Conservation (phyloP, 2,329 filamentous ascomycete species). For the Diplocarpon rosae region DNA sequence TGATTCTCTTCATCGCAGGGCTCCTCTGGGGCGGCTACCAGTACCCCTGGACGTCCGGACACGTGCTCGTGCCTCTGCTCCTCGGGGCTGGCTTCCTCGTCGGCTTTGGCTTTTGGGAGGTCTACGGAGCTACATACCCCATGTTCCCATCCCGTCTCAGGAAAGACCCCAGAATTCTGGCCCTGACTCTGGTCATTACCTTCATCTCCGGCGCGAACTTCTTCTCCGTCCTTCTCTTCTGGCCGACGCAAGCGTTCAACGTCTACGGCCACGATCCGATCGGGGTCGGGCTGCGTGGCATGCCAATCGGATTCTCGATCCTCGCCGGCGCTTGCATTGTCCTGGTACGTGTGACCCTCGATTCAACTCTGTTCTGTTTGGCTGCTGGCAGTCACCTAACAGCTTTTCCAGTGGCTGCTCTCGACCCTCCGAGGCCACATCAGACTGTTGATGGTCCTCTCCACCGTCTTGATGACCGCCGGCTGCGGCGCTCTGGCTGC, state of each 20-base stretch:
- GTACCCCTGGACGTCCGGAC: constrained; percentile 43
- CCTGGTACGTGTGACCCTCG: constrained; percentile 26
- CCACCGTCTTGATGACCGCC: constrained; percentile 53
- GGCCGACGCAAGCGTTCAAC: constrained; percentile 50
- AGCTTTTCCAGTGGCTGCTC: constrained; percentile 35
- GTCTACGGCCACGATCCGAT: constrained; percentile 55
- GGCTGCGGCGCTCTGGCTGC: constrained; percentile 41
- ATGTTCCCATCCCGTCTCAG: constrained; percentile 41
- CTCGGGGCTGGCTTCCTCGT: constrained; percentile 37
- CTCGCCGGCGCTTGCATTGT: constrained; percentile 48
- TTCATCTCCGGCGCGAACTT: constrained; percentile 48
- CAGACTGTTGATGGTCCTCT: constrained; percentile 46
- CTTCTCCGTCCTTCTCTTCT: constrained; percentile 38
- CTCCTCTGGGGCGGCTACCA: constrained; percentile 45
- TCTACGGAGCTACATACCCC: constrained; percentile 37
- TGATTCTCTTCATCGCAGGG: constrained; percentile 40
- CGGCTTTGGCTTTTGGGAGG: constrained; percentile 42
- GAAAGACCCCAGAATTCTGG: constrained; percentile 39
- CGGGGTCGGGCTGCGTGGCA: constrained; percentile 50
- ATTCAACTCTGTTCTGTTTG: background rate
- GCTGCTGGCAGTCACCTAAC: background rate
- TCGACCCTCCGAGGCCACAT: constrained; percentile 47
- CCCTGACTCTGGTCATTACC: constrained; percentile 45
- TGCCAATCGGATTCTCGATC: constrained; percentile 55
- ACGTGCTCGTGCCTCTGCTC: constrained; percentile 43